These are phyloP conservation scores for Taiozyma sp. DNA, from an alignment of 1,139 yeast genomes.

Conservation along the genomic window DNA sequence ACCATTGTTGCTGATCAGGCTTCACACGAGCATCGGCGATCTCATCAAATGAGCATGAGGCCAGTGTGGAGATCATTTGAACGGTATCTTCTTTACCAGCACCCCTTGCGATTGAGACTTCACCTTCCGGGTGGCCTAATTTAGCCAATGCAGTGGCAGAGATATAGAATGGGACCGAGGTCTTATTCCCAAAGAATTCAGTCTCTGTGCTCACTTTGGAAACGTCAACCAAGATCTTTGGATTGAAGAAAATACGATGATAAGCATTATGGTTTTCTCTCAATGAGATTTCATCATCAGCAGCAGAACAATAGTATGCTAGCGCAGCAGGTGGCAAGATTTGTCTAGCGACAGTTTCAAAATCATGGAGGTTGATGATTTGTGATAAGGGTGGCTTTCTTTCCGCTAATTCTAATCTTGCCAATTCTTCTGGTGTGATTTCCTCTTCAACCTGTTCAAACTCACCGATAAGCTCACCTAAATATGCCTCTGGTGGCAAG, in stretches of 20 bases:
- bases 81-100: constrained; percentile 63
- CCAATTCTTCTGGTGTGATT: constrained; percentile 28
- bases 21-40: constrained; percentile 53
- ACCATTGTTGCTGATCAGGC: constrained; percentile 69
- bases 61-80: constrained; percentile 80
- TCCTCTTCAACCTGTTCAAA: constrained; percentile 31
- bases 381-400: constrained; percentile 64
- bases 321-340: constrained; percentile 76
- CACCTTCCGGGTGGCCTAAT: constrained; percentile 82
- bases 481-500: constrained; percentile 38
- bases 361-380: constrained; percentile 70
- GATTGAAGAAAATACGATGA: constrained; percentile 83
- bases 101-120: constrained; percentile 69
- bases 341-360: constrained; percentile 79
- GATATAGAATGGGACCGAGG: constrained; percentile 60
- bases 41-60: constrained; percentile 72
- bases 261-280: constrained; percentile 88
- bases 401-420: constrained; percentile 31
- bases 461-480: constrained; percentile 41
- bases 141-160: constrained; percentile 81
- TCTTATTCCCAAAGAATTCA: constrained; percentile 52
- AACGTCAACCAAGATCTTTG: constrained; percentile 71
- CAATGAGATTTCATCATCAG: constrained; percentile 87
- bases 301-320: constrained; percentile 89
- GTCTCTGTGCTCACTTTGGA: constrained; percentile 48